Conservation (phyloP, 805 yeast species). For the Barnettozyma botsteinii region DNA sequence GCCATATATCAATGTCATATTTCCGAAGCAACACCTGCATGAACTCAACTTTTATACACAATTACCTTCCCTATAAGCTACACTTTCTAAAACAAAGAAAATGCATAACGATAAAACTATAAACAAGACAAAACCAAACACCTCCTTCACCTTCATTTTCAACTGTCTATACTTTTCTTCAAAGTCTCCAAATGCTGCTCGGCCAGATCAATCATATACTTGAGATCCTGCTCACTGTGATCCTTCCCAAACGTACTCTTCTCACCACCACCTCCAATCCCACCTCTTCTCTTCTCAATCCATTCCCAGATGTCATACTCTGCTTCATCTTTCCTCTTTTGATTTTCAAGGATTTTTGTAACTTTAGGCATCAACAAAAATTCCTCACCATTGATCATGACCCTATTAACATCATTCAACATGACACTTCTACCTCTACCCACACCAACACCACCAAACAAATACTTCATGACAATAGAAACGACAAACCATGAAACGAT, state of each 20-base stretch:
- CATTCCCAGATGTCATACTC: slow-evolving; percentile 27
- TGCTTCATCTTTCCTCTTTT: slow-evolving; percentile 2
- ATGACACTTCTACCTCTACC: background rate
- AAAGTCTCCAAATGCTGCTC: slow-evolving; percentile 16
- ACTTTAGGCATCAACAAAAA: slow-evolving; percentile 20
- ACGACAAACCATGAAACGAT: background rate
- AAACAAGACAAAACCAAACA: too few relatives aligned
- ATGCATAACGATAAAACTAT: too few relatives aligned
- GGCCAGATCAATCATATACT: slow-evolving; percentile 21
- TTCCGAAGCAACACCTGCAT: too few relatives aligned
- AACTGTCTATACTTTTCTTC: slow-evolving; percentile 3
- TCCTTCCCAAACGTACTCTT: slow-evolving; percentile 2
- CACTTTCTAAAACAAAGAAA: too few relatives aligned
- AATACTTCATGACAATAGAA: background rate
- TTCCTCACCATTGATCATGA: slow-evolving; percentile 21
- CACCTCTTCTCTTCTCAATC: slow-evolving; percentile 19
- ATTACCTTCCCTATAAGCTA: too few relatives aligned
- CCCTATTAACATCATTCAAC: slow-evolving; percentile 11
- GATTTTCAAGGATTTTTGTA: slow-evolving; percentile 7
- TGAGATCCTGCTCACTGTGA: slow-evolving; percentile 20
- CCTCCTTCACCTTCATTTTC: too few relatives aligned
- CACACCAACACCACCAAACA: background rate
- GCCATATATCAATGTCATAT: too few relatives aligned
- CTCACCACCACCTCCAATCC: background rate
- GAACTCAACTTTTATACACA: too few relatives aligned